phyloP scores from a whole-genome alignment of 2,329 filamentous ascomycete genomes.

The Pyrenophora teres region DNA sequence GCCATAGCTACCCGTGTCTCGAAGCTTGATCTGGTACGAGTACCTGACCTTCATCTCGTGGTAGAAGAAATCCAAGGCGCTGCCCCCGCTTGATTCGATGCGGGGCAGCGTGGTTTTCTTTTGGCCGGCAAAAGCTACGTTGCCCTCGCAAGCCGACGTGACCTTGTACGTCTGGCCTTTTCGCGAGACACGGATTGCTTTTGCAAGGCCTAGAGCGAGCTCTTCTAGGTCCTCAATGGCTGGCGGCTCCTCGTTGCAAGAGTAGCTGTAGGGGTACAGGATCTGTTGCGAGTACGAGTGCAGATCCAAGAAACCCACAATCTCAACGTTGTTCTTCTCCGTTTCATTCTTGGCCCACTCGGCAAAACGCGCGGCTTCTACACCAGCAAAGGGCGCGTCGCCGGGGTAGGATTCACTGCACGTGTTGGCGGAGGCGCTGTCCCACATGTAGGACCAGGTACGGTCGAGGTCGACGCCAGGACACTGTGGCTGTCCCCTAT shows the following conservation, averaged over 20 bases:
- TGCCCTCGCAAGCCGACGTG: constrained; percentile 84
- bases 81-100: constrained; percentile 79
- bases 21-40: constrained; percentile 90
- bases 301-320: constrained; percentile 86
- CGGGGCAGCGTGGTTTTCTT: constrained; percentile 52
- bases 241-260: constrained; percentile 76
- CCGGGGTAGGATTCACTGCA: constrained; percentile 93
- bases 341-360: constrained; percentile 84
- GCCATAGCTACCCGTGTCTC: constrained; percentile 92
- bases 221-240: constrained; percentile 92
- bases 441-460: constrained; percentile 84
- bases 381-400: constrained; percentile 77
- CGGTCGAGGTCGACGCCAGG: constrained; percentile 88
- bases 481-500: constrained; percentile 61
- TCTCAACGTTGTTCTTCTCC: constrained; percentile 68
- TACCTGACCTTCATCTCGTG: constrained; percentile 81
- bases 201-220: constrained; percentile 82
- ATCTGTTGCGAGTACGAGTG: constrained; percentile 97
- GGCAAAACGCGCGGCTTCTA: constrained; percentile 75
- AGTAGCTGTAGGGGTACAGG: constrained; percentile 88
- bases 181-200: constrained; percentile 81
- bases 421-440: constrained; percentile 72
- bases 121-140: constrained; percentile 54
- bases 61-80: constrained; percentile 94
- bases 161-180: constrained; percentile 71